Percentiles rank a stretch among this genome's conserved stretches.
Conservation (phyloP, 1,139 yeast species). For the Magnusiomyces ingens region DNA sequence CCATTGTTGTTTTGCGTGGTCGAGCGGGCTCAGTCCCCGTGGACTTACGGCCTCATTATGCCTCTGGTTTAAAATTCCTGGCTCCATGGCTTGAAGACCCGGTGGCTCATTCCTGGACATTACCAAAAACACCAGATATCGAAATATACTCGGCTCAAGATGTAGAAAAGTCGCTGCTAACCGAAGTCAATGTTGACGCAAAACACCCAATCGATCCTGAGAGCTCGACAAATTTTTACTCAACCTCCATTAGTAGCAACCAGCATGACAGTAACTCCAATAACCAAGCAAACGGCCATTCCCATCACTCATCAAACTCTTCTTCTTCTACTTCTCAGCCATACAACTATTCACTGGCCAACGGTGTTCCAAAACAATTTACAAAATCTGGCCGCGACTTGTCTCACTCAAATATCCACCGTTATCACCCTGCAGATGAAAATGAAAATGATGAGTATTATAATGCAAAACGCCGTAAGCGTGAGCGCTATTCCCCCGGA, state of each 20-base stretch:
- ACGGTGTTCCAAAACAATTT: constrained; percentile 3
- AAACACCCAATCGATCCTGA: constrained; percentile 5
- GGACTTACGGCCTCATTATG: constrained; percentile 68
- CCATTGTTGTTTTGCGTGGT: constrained; percentile 75
- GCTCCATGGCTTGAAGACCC: constrained; percentile 47
- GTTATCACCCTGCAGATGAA: constrained; percentile 3
- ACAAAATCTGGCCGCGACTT: not conserved
- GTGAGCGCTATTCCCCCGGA: constrained; percentile 36
- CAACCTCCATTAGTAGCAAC: not conserved
- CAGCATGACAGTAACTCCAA: not conserved
- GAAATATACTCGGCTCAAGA: constrained; percentile 59
- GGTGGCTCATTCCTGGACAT: constrained; percentile 53
- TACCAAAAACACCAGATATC: constrained; percentile 65
- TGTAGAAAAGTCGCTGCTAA: constrained; percentile 70
- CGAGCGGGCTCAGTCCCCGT: constrained; percentile 81
- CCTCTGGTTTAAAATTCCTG: constrained; percentile 58
- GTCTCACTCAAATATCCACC: constrained; percentile 5
- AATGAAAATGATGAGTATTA: constrained; percentile 38
- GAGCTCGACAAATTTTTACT: not conserved
- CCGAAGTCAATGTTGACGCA: constrained; percentile 52
- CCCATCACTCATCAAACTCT: not conserved
- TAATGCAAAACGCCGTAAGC: constrained; percentile 56
- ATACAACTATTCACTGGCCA: not conserved
- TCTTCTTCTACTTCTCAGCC: too few species aligned
- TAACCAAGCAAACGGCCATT: not conserved